These are phyloP conservation scores for Jacaranda mimosifolia DNA, from an alignment of 257 asterid genomes.

Conservation along the genomic window DNA sequence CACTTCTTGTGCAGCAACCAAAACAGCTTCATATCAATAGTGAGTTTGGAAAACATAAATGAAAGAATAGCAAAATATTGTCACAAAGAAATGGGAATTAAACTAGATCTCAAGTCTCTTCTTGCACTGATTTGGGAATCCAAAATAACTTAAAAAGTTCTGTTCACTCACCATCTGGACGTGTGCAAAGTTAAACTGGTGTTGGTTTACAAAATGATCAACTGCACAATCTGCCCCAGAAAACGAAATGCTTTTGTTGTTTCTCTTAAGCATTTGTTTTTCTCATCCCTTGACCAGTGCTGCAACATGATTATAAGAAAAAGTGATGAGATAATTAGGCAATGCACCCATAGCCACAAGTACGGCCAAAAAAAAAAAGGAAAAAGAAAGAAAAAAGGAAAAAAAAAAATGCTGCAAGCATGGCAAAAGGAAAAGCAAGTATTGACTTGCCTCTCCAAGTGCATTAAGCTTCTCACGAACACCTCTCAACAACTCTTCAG, in stretches of 20 bases:
- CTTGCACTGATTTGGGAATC: not conserved
- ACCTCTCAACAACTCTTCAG: slow-evolving; percentile 65
- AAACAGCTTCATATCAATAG: not conserved
- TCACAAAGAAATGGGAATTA: not conserved
- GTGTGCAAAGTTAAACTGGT: slow-evolving; percentile 15
- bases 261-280: slow-evolving; percentile 83
- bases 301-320: slow-evolving; percentile 40
- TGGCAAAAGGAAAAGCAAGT: not conserved
- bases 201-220: slow-evolving; percentile 63
- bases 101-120: not conserved
- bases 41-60: not conserved
- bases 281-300: slow-evolving; percentile 94
- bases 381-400: not conserved
- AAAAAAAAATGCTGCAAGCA: not conserved
- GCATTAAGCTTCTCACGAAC: slow-evolving; percentile 87
- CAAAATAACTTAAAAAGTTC: not conserved
- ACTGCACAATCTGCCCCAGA: slow-evolving; percentile 85
- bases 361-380: not conserved
- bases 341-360: slow-evolving; percentile 14
- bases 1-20: not conserved
- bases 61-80: not conserved
- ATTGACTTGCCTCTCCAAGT: slow-evolving; percentile 71
- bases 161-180: slow-evolving; percentile 33
- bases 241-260: slow-evolving; percentile 82
- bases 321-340: slow-evolving; percentile 14